phyloP scores from a whole-genome alignment of 1,284 basidiomycete species.

The Marasmius oreades region DNA sequence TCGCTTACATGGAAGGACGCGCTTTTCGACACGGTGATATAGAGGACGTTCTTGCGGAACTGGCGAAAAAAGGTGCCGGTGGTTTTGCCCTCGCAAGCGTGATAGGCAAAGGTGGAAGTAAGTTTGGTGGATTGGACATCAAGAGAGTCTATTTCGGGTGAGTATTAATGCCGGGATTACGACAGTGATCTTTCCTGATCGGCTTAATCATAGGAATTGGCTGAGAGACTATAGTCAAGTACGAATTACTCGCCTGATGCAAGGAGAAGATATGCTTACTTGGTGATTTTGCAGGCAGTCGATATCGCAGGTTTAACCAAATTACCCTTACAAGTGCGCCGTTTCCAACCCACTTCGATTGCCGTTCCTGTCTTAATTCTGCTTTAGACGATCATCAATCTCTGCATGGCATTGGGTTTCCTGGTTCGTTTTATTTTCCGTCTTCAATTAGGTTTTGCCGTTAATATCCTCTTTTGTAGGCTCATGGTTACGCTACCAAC shows the following conservation, averaged over 20 bases:
- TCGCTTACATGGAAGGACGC: slow-evolving; percentile 71
- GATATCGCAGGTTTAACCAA: slow-evolving; percentile 83
- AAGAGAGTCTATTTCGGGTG: slow-evolving; percentile 80
- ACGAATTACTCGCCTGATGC: slow-evolving; percentile 12
- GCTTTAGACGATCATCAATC: slow-evolving; percentile 76
- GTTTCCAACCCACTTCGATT: slow-evolving; percentile 12
- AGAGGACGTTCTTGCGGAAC: slow-evolving; percentile 63
- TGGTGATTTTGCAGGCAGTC: slow-evolving; percentile 53
- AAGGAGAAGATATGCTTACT: neutral
- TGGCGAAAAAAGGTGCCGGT: slow-evolving; percentile 59
- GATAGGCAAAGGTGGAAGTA: slow-evolving; percentile 56
- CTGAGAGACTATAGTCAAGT: slow-evolving; percentile 80
- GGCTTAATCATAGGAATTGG: slow-evolving; percentile 55
- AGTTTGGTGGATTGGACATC: slow-evolving; percentile 72
- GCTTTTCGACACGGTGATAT: slow-evolving; percentile 88
- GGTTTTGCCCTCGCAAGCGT: slow-evolving; percentile 61
- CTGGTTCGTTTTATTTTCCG: slow-evolving; percentile 41
- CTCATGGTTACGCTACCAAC: slow-evolving; percentile 79
- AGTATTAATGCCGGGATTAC: slow-evolving; percentile 16
- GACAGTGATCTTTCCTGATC: slow-evolving; percentile 9
- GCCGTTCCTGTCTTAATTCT: neutral
- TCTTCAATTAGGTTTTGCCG: neutral
- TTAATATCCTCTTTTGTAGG: slow-evolving; percentile 34
- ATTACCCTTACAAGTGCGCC: slow-evolving; percentile 56
- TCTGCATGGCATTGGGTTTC: slow-evolving; percentile 89